Percentiles rank a stretch among this genome's conserved stretches.
These are phyloP conservation scores for Streptanthus diversifolius DNA, from an alignment of 345 rosid genomes.

Conservation along the genomic window DNA sequence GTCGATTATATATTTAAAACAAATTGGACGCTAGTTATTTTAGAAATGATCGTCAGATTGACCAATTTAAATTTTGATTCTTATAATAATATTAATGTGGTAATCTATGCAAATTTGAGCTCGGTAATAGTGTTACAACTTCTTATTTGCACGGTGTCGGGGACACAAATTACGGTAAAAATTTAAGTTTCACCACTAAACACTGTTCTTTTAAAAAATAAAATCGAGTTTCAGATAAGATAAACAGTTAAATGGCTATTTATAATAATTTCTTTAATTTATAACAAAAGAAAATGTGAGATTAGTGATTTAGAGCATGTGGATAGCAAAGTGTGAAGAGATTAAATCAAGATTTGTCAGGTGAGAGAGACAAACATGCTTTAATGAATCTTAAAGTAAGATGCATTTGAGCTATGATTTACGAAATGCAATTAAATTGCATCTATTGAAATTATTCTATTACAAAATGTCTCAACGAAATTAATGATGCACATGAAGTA, in stretches of 20 bases:
- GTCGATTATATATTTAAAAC: slow-evolving; percentile 25
- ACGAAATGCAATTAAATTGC: neutral
- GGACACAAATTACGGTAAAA: slow-evolving; percentile 36
- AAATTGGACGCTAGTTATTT: slow-evolving; percentile 34
- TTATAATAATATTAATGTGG: slow-evolving; percentile 7
- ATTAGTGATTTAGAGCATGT: slow-evolving; percentile 11
- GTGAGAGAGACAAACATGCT: slow-evolving; percentile 34
- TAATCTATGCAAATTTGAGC: slow-evolving; percentile 19
- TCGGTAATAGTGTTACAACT: slow-evolving; percentile 32
- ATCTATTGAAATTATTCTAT: neutral
- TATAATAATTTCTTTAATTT: neutral
- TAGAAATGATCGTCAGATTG: slow-evolving; percentile 17
- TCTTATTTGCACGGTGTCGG: slow-evolving; percentile 41
- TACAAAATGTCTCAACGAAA: neutral
- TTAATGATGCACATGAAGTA: slow-evolving; percentile 27
- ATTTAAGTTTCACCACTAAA: slow-evolving; percentile 21
- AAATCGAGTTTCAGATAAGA: neutral
- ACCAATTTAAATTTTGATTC: slow-evolving; percentile 30
- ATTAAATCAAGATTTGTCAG: slow-evolving; percentile 24
- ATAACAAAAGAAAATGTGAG: neutral
- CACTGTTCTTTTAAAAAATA: neutral
- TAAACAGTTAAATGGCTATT: neutral
- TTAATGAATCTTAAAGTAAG: slow-evolving; percentile 21
- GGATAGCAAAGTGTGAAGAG: slow-evolving; percentile 3
- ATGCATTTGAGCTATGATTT: slow-evolving; percentile 10